These are phyloP conservation scores for Nothopassalora personata DNA, from an alignment of 2,329 filamentous ascomycete genomes.

Conservation along the genomic window DNA sequence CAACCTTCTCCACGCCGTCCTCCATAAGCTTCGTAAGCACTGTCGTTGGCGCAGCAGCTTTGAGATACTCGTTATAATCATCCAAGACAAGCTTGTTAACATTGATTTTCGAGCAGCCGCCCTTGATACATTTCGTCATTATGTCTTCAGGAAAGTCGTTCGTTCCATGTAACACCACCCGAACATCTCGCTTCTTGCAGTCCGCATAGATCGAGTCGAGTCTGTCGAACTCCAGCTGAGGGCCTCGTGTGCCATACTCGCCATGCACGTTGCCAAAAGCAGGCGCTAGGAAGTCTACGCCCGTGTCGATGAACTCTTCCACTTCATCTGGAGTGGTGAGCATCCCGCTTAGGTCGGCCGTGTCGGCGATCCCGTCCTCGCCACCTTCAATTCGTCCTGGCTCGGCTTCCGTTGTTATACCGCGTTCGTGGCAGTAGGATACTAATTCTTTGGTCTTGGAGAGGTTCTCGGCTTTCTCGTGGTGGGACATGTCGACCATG, in stretches of 20 bases:
- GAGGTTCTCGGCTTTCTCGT: slow-evolving; percentile 32
- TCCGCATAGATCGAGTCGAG: slow-evolving; percentile 38
- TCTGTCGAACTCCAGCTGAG: slow-evolving; percentile 29
- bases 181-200: slow-evolving; percentile 35
- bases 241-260: slow-evolving; percentile 30
- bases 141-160: slow-evolving; percentile 49
- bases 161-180: slow-evolving; percentile 53
- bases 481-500: slow-evolving; percentile 35
- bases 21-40: slow-evolving; percentile 22
- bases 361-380: slow-evolving; percentile 30
- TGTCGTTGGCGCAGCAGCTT: slow-evolving; percentile 18
- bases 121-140: slow-evolving; percentile 48
- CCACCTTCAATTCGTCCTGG: slow-evolving; percentile 32
- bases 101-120: slow-evolving; percentile 53
- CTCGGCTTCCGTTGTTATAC: slow-evolving; percentile 32
- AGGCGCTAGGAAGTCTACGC: slow-evolving; percentile 31
- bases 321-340: slow-evolving; percentile 28
- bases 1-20: slow-evolving; percentile 20
- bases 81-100: slow-evolving; percentile 50
- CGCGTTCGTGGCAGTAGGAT: slow-evolving; percentile 26
- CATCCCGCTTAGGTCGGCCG: slow-evolving; percentile 28
- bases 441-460: slow-evolving; percentile 26
- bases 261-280: slow-evolving; percentile 32
- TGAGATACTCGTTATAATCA: slow-evolving; percentile 33
- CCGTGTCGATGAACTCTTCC: slow-evolving; percentile 28